Conservation (phyloP, 805 yeast genomes). For the Ascoidea rubescens region DNA sequence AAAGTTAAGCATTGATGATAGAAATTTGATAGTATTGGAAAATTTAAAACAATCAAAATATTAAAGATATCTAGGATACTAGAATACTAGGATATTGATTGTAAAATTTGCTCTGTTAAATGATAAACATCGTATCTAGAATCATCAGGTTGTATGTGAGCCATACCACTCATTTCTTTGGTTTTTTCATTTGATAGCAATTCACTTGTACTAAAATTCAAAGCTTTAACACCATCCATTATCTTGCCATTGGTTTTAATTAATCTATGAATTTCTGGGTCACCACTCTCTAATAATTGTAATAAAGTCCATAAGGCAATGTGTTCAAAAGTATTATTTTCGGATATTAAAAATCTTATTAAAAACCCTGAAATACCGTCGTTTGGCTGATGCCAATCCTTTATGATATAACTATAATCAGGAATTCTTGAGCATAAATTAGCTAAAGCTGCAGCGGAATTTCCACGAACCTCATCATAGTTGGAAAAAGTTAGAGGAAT, state of each 20-base stretch:
- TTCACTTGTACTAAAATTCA: conserved; percentile 15
- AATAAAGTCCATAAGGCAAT: conserved; percentile 95
- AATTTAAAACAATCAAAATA: too few species aligned
- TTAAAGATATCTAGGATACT: too few species aligned
- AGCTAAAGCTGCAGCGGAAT: conserved; percentile 96
- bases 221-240: conserved; percentile 37
- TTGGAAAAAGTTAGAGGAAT: conserved; percentile 81
- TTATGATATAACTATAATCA: conserved; percentile 67
- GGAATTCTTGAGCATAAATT: conserved; percentile 84
- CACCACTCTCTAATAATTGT: conserved; percentile 82
- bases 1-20: too few species aligned
- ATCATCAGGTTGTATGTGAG: conserved; percentile 35
- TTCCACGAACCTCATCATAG: conserved; percentile 93
- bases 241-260: conserved; percentile 42
- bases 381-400: conserved; percentile 64
- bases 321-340: conserved; percentile 91
- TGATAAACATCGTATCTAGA: conserved; percentile 52
- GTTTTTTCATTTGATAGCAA: conserved; percentile 6
- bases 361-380: conserved; percentile 83
- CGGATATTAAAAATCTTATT: conserved; percentile 62
- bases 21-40: too few species aligned
- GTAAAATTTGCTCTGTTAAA: conserved; percentile 54
- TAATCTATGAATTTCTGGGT: conserved; percentile 39
- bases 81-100: conserved; percentile 16
- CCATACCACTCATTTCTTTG: conserved; percentile 11